A percentile compares a stretch with the other conserved stretches of the same genome.
These are phyloP conservation scores for Lyophyllum atratum DNA, from an alignment of 768 basidiomycete species.

Conservation along the genomic window DNA sequence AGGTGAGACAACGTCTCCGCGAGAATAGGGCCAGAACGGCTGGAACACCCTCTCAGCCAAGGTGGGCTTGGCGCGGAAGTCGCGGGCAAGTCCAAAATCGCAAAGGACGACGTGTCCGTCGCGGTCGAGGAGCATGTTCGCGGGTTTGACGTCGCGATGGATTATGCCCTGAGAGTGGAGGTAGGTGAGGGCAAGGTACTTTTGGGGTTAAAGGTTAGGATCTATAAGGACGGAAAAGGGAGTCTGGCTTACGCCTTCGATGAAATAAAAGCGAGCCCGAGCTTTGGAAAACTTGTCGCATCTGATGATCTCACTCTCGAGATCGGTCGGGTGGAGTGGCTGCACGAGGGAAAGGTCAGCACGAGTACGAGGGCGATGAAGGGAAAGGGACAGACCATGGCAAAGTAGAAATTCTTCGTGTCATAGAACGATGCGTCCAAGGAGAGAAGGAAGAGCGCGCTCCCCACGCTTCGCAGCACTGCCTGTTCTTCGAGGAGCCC, in stretches of 20 bases:
- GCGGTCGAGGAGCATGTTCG: conserved; percentile 32
- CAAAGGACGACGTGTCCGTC: conserved; percentile 33
- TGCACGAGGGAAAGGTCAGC: neutral
- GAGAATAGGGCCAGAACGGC: conserved; percentile 34
- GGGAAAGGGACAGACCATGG: conserved; percentile 1
- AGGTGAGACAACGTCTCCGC: conserved; percentile 16
- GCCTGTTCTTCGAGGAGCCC: conserved; percentile 11
- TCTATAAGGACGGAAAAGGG: neutral
- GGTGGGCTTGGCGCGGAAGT: conserved; percentile 25
- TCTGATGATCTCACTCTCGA: conserved; percentile 32
- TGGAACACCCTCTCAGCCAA: conserved; percentile 31
- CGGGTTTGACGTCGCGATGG: conserved; percentile 37
- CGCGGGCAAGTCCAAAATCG: conserved; percentile 33
- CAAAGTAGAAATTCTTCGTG: conserved; percentile 16
- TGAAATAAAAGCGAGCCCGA: conserved; percentile 34
- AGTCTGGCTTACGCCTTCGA: conserved; percentile 34
- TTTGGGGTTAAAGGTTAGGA: neutral
- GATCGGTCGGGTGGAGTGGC: conserved; percentile 30
- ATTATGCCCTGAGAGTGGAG: conserved; percentile 35
- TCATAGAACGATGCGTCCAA: conserved; percentile 17
- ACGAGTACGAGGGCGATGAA: neutral
- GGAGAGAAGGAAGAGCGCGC: neutral
- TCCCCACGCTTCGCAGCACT: conserved; percentile 1
- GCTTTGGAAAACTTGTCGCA: conserved; percentile 23
- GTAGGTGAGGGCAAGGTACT: conserved; percentile 32